Evolutionary conservation across 2,329 filamentous ascomycete species (phyloP), one percentile per base, ranked within the genome.

Genomic region (Colletotrichum higginsianum): DNA sequence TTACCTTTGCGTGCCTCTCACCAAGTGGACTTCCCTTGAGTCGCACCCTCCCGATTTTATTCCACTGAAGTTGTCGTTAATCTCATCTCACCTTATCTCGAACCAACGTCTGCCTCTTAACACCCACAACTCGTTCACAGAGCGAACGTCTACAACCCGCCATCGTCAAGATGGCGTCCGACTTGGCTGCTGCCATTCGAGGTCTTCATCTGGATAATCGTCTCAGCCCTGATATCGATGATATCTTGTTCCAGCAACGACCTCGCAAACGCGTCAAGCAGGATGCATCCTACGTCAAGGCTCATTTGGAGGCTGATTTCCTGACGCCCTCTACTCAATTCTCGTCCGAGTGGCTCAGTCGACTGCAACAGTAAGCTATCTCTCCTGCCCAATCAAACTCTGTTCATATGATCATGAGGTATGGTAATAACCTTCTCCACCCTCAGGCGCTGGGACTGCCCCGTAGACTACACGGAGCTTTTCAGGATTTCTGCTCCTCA

Each of bases 401-500:
- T 30, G 26, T 38, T 30, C 57, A 21, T 7, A 16, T 50, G 18
- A 35, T 11, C 23, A 30, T 23, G 9, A 53, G 21, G 21, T 23
- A 21, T n/a, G 26, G 30, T 11, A 21, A 40, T 63, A 35, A 71
- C 35, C 26, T 64, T n/a, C n/a, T 35, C 52, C 13, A 9, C 38
- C 21, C 8, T 16, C 56, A 80, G 77, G 52, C 86, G 88, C 78
- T 99, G 96, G 96, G 94, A 98, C 74, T 88, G 91, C 67, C 90
- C 94, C 4, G 89, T 91, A 47, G 92, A 98, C 77, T 93, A 95
- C 79, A 89, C 91, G n/a, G 91, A 94, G 67, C 88, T 98, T 21
- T 98, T 97, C 82, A 90, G 92, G 74, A 88, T 98, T 66, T 94
- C 95, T 1, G 94, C 95, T 4, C 97, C 96, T 0, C 96, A 98